Evolutionary conservation across 345 rosid species (phyloP).

Genomic region (Barbarea vulgaris): DNA sequence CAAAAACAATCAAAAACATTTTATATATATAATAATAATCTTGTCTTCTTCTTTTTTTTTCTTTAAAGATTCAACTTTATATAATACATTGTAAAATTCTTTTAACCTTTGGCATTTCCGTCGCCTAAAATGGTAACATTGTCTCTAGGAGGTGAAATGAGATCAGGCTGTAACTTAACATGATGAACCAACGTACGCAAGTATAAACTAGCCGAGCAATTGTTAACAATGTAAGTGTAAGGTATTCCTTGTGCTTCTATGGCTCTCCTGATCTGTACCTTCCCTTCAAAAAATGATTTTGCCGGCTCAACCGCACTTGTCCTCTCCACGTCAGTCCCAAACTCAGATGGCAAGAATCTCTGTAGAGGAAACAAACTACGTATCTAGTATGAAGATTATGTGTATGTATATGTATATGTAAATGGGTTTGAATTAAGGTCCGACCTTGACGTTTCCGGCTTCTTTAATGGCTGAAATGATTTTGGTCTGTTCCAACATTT

Average conservation of each 20-base stretch:
- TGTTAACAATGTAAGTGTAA: constrained; percentile 37
- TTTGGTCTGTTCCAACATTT: constrained; percentile 34
- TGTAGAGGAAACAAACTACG: not conserved
- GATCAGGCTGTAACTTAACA: constrained; percentile 36
- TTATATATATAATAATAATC: not conserved
- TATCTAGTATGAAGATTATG: not conserved
- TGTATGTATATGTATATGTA: not conserved
- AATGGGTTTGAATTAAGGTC: not conserved
- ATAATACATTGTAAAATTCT: not conserved
- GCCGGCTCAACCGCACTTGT: constrained; percentile 38
- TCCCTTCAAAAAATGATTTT: constrained; percentile 14
- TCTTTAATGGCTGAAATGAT: constrained; percentile 49
- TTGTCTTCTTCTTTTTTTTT: not conserved
- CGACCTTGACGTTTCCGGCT: constrained; percentile 45
- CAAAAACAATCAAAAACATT: not conserved
- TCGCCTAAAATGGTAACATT: constrained; percentile 7
- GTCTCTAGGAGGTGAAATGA: constrained; percentile 35
- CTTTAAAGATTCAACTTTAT: not conserved
- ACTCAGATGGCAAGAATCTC: constrained; percentile 50
- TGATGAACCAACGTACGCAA: constrained; percentile 38
- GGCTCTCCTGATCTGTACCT: constrained; percentile 35
- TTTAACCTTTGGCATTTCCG: constrained; percentile 29
- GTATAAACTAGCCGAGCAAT: constrained; percentile 33
- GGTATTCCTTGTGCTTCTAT: constrained; percentile 46
- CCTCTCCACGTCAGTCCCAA: constrained; percentile 39